Conservation (phyloP, 257 asterid genomes). For the Salvia miltiorrhiza region DNA sequence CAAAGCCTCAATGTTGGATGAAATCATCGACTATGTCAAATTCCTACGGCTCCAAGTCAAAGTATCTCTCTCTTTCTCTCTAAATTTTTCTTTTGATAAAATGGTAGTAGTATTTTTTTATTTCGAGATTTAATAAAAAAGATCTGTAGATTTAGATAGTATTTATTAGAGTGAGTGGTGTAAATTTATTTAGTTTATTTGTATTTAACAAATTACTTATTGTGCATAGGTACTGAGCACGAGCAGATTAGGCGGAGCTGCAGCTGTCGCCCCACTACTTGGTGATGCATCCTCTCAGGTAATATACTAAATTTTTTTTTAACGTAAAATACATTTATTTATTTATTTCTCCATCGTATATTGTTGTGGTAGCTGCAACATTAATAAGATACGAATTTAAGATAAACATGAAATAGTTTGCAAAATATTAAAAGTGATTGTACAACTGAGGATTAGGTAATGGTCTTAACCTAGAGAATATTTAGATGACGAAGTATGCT, state of each 20-base stretch:
- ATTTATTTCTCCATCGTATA: no score
- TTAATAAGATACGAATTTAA: no score
- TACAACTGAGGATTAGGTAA: background rate
- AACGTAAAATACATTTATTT: background rate
- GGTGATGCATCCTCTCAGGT: constrained; percentile 66
- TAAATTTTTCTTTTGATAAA: no score
- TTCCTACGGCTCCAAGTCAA: constrained; percentile 97
- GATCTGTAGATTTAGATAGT: no score
- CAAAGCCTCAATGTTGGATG: constrained; percentile 96
- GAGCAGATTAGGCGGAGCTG: constrained; percentile 87
- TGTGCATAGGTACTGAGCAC: constrained; percentile 61
- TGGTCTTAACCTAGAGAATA: background rate
- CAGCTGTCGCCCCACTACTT: constrained; percentile 59
- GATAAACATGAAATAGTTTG: no score
- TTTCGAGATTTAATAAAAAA: no score
- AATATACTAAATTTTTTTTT: background rate
- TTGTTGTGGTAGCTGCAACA: no score
- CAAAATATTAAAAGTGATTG: background rate
- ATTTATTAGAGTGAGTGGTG: no score
- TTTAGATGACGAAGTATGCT: no score
- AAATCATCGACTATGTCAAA: constrained; percentile 92
- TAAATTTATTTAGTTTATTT: no score
- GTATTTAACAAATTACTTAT: no score
- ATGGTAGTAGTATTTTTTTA: no score
- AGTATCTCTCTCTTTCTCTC: constrained; percentile 36